Conservation (phyloP, 208 protist species). For the Acanthamoeba divionensis region DNA sequence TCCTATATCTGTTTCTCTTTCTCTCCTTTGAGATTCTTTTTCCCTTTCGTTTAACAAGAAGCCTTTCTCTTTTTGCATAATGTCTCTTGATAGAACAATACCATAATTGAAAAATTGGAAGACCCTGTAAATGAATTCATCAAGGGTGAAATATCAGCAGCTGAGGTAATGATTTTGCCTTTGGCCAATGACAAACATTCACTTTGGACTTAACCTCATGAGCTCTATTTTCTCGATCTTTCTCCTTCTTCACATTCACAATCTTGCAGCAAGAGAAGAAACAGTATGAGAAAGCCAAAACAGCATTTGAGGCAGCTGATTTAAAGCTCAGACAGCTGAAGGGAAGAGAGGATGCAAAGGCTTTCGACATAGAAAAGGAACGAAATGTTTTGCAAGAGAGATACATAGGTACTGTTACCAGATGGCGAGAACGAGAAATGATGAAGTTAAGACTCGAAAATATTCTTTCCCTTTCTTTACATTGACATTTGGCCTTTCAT, state of each 20-base stretch:
- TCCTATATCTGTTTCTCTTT: no score
- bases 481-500: no score
- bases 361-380: slow-evolving; percentile 47
- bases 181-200: background rate
- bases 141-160: slow-evolving; percentile 33
- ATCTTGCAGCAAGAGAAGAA: slow-evolving; percentile 43
- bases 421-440: no score
- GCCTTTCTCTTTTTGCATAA: background rate
- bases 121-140: slow-evolving; percentile 29
- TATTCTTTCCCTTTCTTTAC: no score
- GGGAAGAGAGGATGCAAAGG: slow-evolving; percentile 45
- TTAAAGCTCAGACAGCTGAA: slow-evolving; percentile 28
- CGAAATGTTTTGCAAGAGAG: slow-evolving; percentile 4
- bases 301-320: slow-evolving; percentile 34
- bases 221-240: background rate
- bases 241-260: background rate
- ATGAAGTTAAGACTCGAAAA: no score
- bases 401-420: no score
- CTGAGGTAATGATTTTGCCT: background rate
- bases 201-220: background rate
- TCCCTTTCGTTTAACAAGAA: background rate
- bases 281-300: slow-evolving; percentile 44
- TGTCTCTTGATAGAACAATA: background rate
- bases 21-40: background rate
- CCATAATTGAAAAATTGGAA: background rate